Evolutionary conservation across 2,329 filamentous ascomycete genomes (phyloP).

Genomic region (Microdochium bolleyi): DNA sequence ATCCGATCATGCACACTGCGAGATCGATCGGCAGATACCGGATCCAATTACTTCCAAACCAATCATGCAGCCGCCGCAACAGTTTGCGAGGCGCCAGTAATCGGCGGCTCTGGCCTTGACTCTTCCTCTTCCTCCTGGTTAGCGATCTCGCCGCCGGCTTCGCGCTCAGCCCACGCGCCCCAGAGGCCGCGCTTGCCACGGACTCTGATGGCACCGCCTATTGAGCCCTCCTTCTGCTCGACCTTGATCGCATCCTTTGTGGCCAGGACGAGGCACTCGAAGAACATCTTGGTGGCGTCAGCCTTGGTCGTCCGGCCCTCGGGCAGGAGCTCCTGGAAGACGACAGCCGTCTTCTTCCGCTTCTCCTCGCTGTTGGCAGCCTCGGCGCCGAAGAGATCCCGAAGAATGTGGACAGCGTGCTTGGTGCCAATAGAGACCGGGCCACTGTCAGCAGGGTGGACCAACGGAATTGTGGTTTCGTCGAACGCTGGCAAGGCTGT

Average conservation of each 20-base stretch:
- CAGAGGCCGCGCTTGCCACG: slow-evolving; percentile 91
- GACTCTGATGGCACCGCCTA: slow-evolving; percentile 77
- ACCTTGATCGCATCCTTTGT: slow-evolving; percentile 98
- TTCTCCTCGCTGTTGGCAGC: slow-evolving; percentile 61
- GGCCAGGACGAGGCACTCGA: slow-evolving; percentile 88
- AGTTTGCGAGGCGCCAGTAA: slow-evolving; percentile 19
- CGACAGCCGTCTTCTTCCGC: slow-evolving; percentile 66
- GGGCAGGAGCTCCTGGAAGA: slow-evolving; percentile 88
- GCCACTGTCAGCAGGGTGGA: slow-evolving; percentile 76
- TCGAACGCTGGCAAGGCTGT: slow-evolving; percentile 55
- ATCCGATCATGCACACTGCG: neutral
- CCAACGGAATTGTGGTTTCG: slow-evolving; percentile 65
- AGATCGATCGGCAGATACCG: neutral
- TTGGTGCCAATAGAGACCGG: slow-evolving; percentile 87
- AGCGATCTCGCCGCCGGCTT: slow-evolving; percentile 56
- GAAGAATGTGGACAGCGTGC: slow-evolving; percentile 89
- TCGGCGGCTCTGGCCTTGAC: slow-evolving; percentile 22
- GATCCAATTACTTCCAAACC: neutral
- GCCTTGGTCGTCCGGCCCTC: slow-evolving; percentile 73
- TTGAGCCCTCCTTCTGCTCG: slow-evolving; percentile 65
- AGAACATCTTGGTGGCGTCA: slow-evolving; percentile 99
- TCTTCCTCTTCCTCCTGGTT: slow-evolving; percentile 36
- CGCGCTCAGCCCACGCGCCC: slow-evolving; percentile 88
- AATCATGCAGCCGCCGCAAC: slow-evolving; percentile 20
- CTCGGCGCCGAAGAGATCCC: slow-evolving; percentile 75